Evolutionary conservation across 1,284 basidiomycete species (phyloP).

Genomic region (Marasmius sp.): DNA sequence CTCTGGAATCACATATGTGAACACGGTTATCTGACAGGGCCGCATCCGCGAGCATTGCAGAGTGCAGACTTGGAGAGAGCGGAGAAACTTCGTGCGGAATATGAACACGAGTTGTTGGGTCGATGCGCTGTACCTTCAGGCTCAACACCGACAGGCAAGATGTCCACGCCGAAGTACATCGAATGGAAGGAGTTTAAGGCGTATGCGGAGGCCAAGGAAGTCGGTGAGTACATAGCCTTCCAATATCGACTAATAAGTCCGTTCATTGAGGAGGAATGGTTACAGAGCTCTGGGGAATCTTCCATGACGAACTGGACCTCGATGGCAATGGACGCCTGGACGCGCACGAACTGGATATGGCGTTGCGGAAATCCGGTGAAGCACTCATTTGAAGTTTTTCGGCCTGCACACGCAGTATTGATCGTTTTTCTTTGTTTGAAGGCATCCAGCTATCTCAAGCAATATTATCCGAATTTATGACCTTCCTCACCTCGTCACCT

Average conservation of each 20-base stretch:
- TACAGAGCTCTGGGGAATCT: slow-evolving; percentile 84
- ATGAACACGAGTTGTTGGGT: slow-evolving; percentile 76
- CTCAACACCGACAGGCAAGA: slow-evolving; percentile 19
- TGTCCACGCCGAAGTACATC: slow-evolving; percentile 46
- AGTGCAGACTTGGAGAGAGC: slow-evolving; percentile 53
- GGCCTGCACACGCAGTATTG: not conserved
- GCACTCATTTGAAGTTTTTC: slow-evolving; percentile 25
- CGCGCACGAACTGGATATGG: slow-evolving; percentile 65
- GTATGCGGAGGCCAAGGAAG: slow-evolving; percentile 78
- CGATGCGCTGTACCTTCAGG: slow-evolving; percentile 51
- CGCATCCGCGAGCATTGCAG: slow-evolving; percentile 16
- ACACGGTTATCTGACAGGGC: slow-evolving; percentile 23
- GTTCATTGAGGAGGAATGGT: slow-evolving; percentile 19
- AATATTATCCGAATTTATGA: slow-evolving; percentile 78
- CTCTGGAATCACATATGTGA: slow-evolving; percentile 62
- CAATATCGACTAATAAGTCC: not conserved
- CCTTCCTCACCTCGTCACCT: slow-evolving; percentile 69
- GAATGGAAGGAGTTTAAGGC: slow-evolving; percentile 79
- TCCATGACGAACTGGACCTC: slow-evolving; percentile 85
- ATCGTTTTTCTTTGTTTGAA: slow-evolving; percentile 28
- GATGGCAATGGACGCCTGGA: slow-evolving; percentile 85
- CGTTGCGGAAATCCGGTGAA: slow-evolving; percentile 72
- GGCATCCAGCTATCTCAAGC: slow-evolving; percentile 69
- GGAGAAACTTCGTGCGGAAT: slow-evolving; percentile 65
- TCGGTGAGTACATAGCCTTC: slow-evolving; percentile 47